phyloP scores from a whole-genome alignment of 805 yeast species.

The Hanseniaspora occidentalis region DNA sequence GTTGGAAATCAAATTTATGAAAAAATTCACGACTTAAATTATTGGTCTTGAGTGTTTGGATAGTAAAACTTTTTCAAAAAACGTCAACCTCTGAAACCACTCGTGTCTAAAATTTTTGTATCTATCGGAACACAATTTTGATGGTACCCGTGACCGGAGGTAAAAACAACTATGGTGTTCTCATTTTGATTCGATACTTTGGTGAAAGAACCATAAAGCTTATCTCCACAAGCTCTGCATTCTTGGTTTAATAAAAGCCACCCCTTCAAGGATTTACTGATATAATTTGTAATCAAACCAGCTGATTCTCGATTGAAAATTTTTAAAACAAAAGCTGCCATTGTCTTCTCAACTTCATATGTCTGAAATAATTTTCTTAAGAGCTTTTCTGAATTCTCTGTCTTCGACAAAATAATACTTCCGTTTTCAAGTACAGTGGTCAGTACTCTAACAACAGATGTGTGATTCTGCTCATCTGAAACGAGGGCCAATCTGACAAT shows the following conservation, averaged over 20 bases:
- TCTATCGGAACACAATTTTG: conserved; percentile 9
- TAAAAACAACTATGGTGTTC: conserved; percentile 12
- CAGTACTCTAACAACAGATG: conserved; percentile 42
- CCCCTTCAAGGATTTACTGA: conserved; percentile 37
- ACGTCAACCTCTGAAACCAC: background rate
- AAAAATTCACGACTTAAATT: conserved; percentile 1
- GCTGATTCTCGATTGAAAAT: conserved; percentile 47
- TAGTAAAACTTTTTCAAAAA: conserved; percentile 1
- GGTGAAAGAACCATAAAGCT: conserved; percentile 52
- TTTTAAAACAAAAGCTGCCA: conserved; percentile 37
- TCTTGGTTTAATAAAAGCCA: conserved; percentile 45
- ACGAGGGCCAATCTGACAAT: background rate
- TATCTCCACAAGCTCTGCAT: conserved; percentile 70
- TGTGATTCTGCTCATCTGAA: conserved; percentile 12
- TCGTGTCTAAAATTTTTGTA: background rate
- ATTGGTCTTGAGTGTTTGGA: conserved; percentile 3
- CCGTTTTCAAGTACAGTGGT: conserved; percentile 41
- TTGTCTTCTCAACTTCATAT: conserved; percentile 49
- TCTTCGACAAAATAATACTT: conserved; percentile 33
- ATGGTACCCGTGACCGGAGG: conserved; percentile 23
- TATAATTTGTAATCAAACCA: conserved; percentile 31
- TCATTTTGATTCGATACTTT: background rate
- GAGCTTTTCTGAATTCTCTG: conserved; percentile 47
- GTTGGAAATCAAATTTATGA: background rate
- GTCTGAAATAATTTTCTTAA: conserved; percentile 53